Percentiles rank a stretch among this genome's conserved stretches.
These are phyloP conservation scores for Mucor indicus DNA, from an alignment of 371 early-diverging fungal genomes.

Conservation along the genomic window DNA sequence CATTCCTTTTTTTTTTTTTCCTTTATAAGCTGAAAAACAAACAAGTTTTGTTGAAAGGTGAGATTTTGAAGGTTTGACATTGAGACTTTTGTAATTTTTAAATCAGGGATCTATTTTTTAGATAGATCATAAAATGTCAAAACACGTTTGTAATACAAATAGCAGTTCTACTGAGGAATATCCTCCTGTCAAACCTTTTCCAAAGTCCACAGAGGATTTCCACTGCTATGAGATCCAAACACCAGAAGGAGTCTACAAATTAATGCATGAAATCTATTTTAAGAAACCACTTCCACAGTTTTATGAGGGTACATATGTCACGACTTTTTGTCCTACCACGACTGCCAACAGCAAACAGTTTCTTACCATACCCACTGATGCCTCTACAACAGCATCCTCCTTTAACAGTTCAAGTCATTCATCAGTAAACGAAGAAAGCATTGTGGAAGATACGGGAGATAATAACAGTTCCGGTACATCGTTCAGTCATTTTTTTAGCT, in stretches of 20 bases:
- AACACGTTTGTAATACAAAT: not conserved
- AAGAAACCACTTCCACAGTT: constrained; percentile 38
- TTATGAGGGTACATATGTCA: constrained; percentile 34
- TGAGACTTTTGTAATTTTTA: too few species aligned
- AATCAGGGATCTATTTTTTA: too few species aligned
- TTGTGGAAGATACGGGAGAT: not conserved
- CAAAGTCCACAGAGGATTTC: constrained; percentile 16
- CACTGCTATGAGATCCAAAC: constrained; percentile 27
- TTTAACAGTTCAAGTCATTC: too few species aligned
- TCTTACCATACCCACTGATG: constrained; percentile 3
- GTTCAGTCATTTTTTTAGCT: not conserved
- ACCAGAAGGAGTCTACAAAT: constrained; percentile 42
- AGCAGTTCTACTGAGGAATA: too few species aligned
- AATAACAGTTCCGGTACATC: not conserved
- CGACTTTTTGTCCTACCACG: not conserved
- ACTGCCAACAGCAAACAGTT: not conserved
- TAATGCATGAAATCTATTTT: constrained; percentile 36
- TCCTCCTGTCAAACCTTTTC: constrained; percentile 15
- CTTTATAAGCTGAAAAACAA: too few species aligned
- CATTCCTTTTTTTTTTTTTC: too few species aligned
- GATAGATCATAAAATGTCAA: too few species aligned
- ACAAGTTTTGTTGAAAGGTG: too few species aligned
- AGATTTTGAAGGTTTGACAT: too few species aligned
- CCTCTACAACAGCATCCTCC: constrained; percentile 16
- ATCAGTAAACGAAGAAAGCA: too few species aligned